Base-by-base conservation (phyloP, 148 eudicot genomes). In the Dianthus caryophyllus region DNA sequence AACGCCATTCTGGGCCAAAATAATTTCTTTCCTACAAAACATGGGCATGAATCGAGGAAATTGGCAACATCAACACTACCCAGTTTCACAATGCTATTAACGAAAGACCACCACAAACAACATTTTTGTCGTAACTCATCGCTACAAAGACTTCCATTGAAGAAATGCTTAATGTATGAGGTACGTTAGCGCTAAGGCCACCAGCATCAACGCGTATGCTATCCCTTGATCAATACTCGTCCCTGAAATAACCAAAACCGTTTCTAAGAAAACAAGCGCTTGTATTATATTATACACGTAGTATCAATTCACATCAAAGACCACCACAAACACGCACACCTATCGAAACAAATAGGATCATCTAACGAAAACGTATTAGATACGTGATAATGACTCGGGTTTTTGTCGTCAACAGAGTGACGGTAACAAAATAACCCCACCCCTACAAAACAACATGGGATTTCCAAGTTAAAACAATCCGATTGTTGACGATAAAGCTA, bases 151-250 rank as follows among this genome's bases (percentile, higher is more conserved):
- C 67, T 51, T 63, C 64, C 47, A 63, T 44, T 30, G 72, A 36
- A 17, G 50, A 67, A 41, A 24, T n/a, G 65, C 1, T 76, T 25
- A 84, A 69, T 84, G 87, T 66, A 84, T 84, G 75, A 84, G 83
- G 49, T 84, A 84, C 12, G 87, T 84, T 67, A 84, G 71, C 51
- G 64, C 85, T 83, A 84, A 77, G 15, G 87, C 87, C 27, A 84
- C 80, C 67, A 84, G 64, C 87, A 84, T 84, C 51, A 84, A 72
- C 26, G 65, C 71, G 38, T 81, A 84, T 9, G 87, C 87, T 57
- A 84, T 71, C 71, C 83, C 84, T 74, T 84, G 87, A 77, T 84
- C 87, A 41, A 84, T 81, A 6, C 79, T 58, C 69, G 87, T 81
- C 54, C 87, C 87, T 84, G 83, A 68, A 71, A 63, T 5, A 17